A percentile compares a stretch with the other conserved stretches of the same genome.
Conservation (phyloP, 345 rosid genomes). For the Syzygium jambos region DNA sequence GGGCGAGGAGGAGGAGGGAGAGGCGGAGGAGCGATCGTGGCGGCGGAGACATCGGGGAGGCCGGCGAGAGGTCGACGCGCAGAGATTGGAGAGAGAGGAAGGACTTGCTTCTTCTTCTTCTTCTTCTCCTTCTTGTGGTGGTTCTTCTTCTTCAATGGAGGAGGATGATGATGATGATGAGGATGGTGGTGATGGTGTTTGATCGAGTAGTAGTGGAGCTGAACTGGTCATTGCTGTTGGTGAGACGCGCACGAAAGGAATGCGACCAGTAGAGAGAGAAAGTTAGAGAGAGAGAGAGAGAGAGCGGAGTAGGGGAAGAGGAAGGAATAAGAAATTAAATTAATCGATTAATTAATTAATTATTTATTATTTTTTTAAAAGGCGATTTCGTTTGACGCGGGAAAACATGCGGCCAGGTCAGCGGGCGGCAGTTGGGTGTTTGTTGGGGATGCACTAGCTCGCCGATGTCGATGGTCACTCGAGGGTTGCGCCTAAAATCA, state of each 20-base stretch:
- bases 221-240: conserved; percentile 36
- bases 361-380: background rate
- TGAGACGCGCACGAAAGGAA: conserved; percentile 42
- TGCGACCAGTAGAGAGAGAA: background rate
- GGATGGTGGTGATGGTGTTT: background rate
- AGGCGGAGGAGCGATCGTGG: background rate
- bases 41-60: background rate
- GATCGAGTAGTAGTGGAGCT: conserved; percentile 13
- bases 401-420: conserved; percentile 30
- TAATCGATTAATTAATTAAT: no score
- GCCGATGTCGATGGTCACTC: background rate
- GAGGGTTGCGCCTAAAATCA: background rate
- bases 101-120: background rate
- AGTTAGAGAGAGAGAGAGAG: conserved; percentile 15
- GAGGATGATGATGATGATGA: conserved; percentile 5
- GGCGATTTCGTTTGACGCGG: conserved; percentile 22
- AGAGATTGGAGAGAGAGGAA: background rate
- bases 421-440: background rate
- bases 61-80: background rate
- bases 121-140: background rate
- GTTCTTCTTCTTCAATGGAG: background rate
- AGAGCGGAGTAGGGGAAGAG: no score
- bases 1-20: background rate
- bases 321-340: conserved; percentile 16
- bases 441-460: background rate